Evolutionary conservation across 352 stramenopile genomes (phyloP).

Genomic region (Halophytophthora polymorphica): DNA sequence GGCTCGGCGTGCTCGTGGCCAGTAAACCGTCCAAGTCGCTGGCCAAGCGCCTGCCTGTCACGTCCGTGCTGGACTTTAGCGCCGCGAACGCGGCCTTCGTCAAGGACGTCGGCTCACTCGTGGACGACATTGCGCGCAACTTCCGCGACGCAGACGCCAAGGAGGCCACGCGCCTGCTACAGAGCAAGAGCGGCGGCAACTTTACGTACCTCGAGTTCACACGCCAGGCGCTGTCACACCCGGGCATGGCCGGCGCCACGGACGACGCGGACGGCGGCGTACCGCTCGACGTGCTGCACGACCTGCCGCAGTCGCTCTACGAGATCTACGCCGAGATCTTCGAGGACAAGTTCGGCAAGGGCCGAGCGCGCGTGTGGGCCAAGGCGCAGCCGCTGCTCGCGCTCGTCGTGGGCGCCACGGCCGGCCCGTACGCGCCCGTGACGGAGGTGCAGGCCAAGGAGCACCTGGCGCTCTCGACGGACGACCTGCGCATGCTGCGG

Average conservation of each 20-base stretch:
- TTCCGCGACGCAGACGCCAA: constrained; percentile 42
- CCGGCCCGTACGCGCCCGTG: constrained; percentile 68
- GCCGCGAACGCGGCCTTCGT: constrained; percentile 56
- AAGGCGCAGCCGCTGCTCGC: constrained; percentile 73
- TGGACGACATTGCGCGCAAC: constrained; percentile 53
- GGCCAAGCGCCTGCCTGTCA: constrained; percentile 52
- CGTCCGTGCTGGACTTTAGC: constrained; percentile 76
- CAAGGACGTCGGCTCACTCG: constrained; percentile 45
- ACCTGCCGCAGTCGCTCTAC: constrained; percentile 75
- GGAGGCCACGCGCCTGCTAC: constrained; percentile 51
- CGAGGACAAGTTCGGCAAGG: constrained; percentile 84
- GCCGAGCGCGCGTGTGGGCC: constrained; percentile 67
- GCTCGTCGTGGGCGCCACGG: constrained; percentile 65
- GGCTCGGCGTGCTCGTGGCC: constrained; percentile 68
- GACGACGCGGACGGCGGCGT: constrained; percentile 43
- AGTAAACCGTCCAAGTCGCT: constrained; percentile 68
- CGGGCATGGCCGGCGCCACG: constrained; percentile 33
- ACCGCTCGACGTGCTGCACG: constrained; percentile 57
- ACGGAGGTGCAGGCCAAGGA: constrained; percentile 65
- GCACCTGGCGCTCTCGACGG: constrained; percentile 45
- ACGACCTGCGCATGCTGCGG: constrained; percentile 68
- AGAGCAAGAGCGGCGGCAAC: constrained; percentile 71
- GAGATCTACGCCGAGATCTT: constrained; percentile 87
- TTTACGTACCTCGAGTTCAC: constrained; percentile 82
- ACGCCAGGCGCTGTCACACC: constrained; percentile 66